Evolutionary conservation across 441 rosid genomes (phyloP).

Genomic region (Jatropha podagrica): DNA sequence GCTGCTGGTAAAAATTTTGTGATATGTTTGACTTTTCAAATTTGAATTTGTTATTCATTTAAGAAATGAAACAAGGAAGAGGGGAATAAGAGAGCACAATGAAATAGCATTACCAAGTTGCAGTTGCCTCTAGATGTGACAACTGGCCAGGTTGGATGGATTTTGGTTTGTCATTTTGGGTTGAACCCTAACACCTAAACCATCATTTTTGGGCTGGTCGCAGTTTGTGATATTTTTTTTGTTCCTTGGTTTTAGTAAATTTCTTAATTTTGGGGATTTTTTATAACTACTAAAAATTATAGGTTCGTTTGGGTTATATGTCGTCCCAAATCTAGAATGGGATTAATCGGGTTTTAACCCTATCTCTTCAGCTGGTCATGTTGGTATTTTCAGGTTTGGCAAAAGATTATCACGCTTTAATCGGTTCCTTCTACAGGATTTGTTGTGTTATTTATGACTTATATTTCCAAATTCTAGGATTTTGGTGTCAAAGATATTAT

Average conservation of each 20-base stretch:
- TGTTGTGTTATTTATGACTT: background rate
- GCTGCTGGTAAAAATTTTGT: background rate
- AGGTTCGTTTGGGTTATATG: background rate
- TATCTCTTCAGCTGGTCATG: background rate
- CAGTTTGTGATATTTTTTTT: background rate
- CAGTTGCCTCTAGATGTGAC: background rate
- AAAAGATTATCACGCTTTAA: background rate
- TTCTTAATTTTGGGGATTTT: background rate
- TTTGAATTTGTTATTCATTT: background rate
- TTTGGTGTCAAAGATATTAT: background rate
- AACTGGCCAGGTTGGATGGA: background rate
- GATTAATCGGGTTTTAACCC: background rate
- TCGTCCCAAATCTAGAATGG: background rate
- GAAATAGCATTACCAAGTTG: background rate
- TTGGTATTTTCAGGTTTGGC: background rate
- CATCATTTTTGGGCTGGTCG: background rate
- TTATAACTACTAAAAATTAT: background rate
- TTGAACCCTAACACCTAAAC: background rate
- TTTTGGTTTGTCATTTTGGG: background rate
- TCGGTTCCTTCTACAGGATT: background rate
- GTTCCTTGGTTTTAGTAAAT: background rate
- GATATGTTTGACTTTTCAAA: background rate
- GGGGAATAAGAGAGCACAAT: background rate
- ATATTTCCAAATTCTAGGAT: background rate
- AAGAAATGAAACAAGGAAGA: conserved; percentile 4